Percentiles rank a stretch among this genome's conserved stretches.
phyloP scores from a whole-genome alignment of 345 rosid species.

The Eucalyptus globulus region DNA sequence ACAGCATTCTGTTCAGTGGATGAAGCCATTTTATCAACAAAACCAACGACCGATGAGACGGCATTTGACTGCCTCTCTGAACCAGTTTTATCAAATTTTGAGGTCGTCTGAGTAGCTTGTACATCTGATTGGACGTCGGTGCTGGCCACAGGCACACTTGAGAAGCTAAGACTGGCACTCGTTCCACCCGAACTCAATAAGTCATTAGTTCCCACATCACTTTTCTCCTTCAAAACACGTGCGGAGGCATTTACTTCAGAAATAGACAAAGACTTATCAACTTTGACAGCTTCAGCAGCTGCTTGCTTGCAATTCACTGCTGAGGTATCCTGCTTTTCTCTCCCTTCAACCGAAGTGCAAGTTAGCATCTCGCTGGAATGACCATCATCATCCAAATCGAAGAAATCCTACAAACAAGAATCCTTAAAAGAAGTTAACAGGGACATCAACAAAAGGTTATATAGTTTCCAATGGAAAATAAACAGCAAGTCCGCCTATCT shows the following conservation, averaged over 20 bases:
- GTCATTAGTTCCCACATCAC: slow-evolving; percentile 12
- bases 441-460: neutral
- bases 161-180: slow-evolving; percentile 2
- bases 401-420: slow-evolving; percentile 37
- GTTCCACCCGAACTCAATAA: slow-evolving; percentile 21
- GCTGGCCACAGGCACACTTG: slow-evolving; percentile 9
- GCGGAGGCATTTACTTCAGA: slow-evolving; percentile 18
- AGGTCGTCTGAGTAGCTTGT: slow-evolving; percentile 9
- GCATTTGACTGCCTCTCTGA: slow-evolving; percentile 4
- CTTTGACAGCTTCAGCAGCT: slow-evolving; percentile 16
- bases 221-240: slow-evolving; percentile 14
- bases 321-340: slow-evolving; percentile 17
- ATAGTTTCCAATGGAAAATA: neutral
- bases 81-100: slow-evolving; percentile 6
- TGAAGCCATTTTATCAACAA: slow-evolving; percentile 11
- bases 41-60: slow-evolving; percentile 1
- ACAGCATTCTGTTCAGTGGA: slow-evolving; percentile 16
- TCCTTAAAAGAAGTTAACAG: neutral
- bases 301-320: slow-evolving; percentile 7
- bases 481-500: neutral
- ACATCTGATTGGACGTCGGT: slow-evolving; percentile 17
- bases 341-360: slow-evolving; percentile 9
- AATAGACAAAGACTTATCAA: slow-evolving; percentile 11
- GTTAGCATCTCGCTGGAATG: slow-evolving; percentile 7
- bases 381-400: slow-evolving; percentile 66